A percentile compares a stretch with the other conserved stretches of the same genome.
Conservation (phyloP, 805 yeast species). For the Sungouiozyma ichnusensis region DNA sequence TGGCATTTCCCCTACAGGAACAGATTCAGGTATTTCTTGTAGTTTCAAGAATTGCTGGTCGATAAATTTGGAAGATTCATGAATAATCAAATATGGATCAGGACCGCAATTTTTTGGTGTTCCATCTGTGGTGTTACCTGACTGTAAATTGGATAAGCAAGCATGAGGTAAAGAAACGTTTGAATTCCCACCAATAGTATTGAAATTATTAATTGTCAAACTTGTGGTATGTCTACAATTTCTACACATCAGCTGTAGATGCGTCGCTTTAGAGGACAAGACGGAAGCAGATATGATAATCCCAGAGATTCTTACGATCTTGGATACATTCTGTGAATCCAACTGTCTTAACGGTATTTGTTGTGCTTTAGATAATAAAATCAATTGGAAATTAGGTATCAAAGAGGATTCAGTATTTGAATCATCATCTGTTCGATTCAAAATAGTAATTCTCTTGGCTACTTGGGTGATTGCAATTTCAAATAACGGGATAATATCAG, state of each 20-base stretch:
- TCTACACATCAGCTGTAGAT: slow-evolving; percentile 75
- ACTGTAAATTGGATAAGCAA: slow-evolving; percentile 21
- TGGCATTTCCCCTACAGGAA: slow-evolving; percentile 98
- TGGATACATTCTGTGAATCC: slow-evolving; percentile 79
- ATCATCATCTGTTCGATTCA: slow-evolving; percentile 19
- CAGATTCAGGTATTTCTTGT: slow-evolving; percentile 97
- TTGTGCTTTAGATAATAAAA: slow-evolving; percentile 61
- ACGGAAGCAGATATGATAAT: slow-evolving; percentile 88
- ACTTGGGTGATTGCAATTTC: slow-evolving; percentile 78
- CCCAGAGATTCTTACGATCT: slow-evolving; percentile 85
- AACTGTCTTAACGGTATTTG: slow-evolving; percentile 68
- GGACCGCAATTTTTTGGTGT: slow-evolving; percentile 52
- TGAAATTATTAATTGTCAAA: slow-evolving; percentile 33
- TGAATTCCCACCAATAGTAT: slow-evolving; percentile 24
- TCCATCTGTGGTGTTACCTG: slow-evolving; percentile 7
- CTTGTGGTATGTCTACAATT: slow-evolving; percentile 73
- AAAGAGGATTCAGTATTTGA: slow-evolving; percentile 4
- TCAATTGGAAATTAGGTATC: slow-evolving; percentile 75
- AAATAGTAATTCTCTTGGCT: slow-evolving; percentile 55
- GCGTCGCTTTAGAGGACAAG: slow-evolving; percentile 76
- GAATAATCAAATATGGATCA: slow-evolving; percentile 88
- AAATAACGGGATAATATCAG: slow-evolving; percentile 76
- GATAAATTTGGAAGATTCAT: slow-evolving; percentile 85
- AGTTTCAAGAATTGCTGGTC: slow-evolving; percentile 91
- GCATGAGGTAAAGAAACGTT: slow-evolving; percentile 24